Evolutionary conservation across 2,329 filamentous ascomycete genomes (phyloP).

Genomic region (Colletotrichum eleusines): DNA sequence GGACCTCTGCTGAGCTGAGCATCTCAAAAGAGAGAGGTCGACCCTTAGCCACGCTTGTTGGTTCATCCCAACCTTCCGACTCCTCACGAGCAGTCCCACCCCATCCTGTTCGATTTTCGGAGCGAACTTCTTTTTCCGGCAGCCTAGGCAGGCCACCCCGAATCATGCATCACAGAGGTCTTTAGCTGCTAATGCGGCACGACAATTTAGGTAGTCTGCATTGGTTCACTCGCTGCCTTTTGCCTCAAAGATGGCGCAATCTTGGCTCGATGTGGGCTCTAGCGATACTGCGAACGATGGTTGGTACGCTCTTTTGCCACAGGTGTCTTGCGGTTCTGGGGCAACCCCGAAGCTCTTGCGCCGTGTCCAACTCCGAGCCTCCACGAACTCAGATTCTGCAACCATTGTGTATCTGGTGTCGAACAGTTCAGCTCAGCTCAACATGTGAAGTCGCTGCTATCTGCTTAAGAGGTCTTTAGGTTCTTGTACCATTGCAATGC

Average conservation of each 20-base stretch:
- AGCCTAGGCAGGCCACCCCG: not conserved
- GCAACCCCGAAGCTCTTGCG: not conserved
- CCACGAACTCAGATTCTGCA: not conserved
- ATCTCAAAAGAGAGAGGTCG: not conserved
- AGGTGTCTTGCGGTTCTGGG: not conserved
- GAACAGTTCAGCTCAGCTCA: not conserved
- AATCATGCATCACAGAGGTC: not conserved
- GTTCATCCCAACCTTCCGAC: not conserved
- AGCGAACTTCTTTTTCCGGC: constrained; percentile 22
- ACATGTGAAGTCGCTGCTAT: not conserved
- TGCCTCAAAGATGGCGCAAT: not conserved
- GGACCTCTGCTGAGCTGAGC: no score
- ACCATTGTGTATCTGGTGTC: not conserved
- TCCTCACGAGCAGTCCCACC: not conserved
- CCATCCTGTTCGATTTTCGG: constrained; percentile 11
- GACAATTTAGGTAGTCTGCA: not conserved
- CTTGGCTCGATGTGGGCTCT: not conserved
- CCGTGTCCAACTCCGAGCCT: not conserved
- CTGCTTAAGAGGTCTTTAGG: not conserved
- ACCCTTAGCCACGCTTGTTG: not conserved
- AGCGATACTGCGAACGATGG: not conserved
- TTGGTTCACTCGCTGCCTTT: not conserved
- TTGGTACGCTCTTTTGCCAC: not conserved
- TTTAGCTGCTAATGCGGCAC: constrained; percentile 6
- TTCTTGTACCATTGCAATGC: constrained; percentile 19